Evolutionary conservation across 331 rosid genomes (phyloP).

Genomic region (Quercus tomentella): DNA sequence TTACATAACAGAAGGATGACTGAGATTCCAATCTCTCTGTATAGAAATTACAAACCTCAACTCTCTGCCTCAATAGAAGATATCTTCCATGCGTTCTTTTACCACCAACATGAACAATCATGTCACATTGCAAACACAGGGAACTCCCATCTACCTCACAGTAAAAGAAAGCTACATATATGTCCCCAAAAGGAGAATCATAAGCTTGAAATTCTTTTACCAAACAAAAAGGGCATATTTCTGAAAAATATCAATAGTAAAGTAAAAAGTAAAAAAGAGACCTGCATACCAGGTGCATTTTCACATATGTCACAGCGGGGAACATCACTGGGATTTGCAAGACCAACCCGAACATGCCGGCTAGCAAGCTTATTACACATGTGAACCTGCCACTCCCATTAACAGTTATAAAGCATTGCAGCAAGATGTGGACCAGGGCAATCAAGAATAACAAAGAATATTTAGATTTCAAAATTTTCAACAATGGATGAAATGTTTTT

Average conservation of each 20-base stretch:
- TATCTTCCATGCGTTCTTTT: conserved; percentile 95
- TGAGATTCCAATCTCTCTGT: neutral
- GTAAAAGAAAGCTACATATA: conserved; percentile 85
- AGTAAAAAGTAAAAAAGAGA: neutral
- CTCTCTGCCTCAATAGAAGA: conserved; percentile 90
- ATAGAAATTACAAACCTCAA: conserved; percentile 61
- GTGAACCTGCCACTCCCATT: conserved; percentile 60
- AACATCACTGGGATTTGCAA: conserved; percentile 89
- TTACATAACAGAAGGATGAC: neutral
- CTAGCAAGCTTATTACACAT: conserved; percentile 97
- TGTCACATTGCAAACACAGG: conserved; percentile 95
- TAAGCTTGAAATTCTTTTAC: conserved; percentile 14
- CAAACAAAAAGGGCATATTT: conserved; percentile 1
- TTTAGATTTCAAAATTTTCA: conserved; percentile 12
- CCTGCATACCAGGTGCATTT: conserved; percentile 83
- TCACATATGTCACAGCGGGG: conserved; percentile 94
- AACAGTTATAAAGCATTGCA: conserved; percentile 15
- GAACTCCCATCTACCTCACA: conserved; percentile 96
- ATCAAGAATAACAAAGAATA: conserved; percentile 4
- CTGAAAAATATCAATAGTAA: neutral
- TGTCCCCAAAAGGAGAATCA: conserved; percentile 18
- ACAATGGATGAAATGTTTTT: neutral
- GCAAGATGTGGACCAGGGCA: conserved; percentile 10
- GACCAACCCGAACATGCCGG: conserved; percentile 95
- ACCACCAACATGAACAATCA: conserved; percentile 96